Conservation (phyloP, 2,329 filamentous ascomycete genomes). For the Aspergillus hiratsukae region DNA sequence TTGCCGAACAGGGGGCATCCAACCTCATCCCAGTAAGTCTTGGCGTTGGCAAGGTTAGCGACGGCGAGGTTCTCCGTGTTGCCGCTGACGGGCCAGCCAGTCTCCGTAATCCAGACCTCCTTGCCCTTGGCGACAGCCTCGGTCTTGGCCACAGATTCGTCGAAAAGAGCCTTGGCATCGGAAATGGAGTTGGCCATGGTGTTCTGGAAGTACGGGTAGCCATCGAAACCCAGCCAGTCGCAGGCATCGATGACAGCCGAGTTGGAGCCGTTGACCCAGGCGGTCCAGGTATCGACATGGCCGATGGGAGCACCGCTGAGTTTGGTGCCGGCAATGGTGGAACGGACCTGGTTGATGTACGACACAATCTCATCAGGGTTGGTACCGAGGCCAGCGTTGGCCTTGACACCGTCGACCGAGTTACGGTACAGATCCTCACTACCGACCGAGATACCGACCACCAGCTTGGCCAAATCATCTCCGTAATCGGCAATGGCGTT, state of each 20-base stretch:
- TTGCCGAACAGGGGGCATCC: slow-evolving; percentile 57
- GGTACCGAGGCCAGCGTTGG: slow-evolving; percentile 59
- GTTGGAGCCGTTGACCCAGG: slow-evolving; percentile 71
- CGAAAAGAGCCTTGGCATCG: slow-evolving; percentile 63
- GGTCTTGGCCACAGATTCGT: slow-evolving; percentile 60
- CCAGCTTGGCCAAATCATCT: slow-evolving; percentile 49
- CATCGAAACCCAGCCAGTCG: slow-evolving; percentile 81
- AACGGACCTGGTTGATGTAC: slow-evolving; percentile 67
- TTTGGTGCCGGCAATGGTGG: slow-evolving; percentile 58
- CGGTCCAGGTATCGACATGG: slow-evolving; percentile 88
- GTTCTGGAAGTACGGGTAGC: slow-evolving; percentile 78
- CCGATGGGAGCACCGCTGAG: slow-evolving; percentile 57
- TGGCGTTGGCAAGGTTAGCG: slow-evolving; percentile 63
- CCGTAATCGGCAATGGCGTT: slow-evolving; percentile 67
- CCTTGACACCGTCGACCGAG: slow-evolving; percentile 64
- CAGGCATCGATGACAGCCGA: slow-evolving; percentile 61
- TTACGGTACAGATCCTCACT: slow-evolving; percentile 82
- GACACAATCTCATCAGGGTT: slow-evolving; percentile 57
- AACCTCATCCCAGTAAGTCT: slow-evolving; percentile 75
- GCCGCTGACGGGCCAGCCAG: slow-evolving; percentile 77
- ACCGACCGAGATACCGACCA: slow-evolving; percentile 80
- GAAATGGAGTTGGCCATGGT: slow-evolving; percentile 63
- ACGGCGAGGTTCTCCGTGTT: slow-evolving; percentile 58
- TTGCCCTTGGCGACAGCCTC: slow-evolving; percentile 58
- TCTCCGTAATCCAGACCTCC: slow-evolving; percentile 82